Evolutionary conservation across 306 rosid genomes (phyloP).

Genomic region (Ormosia emarginata): DNA sequence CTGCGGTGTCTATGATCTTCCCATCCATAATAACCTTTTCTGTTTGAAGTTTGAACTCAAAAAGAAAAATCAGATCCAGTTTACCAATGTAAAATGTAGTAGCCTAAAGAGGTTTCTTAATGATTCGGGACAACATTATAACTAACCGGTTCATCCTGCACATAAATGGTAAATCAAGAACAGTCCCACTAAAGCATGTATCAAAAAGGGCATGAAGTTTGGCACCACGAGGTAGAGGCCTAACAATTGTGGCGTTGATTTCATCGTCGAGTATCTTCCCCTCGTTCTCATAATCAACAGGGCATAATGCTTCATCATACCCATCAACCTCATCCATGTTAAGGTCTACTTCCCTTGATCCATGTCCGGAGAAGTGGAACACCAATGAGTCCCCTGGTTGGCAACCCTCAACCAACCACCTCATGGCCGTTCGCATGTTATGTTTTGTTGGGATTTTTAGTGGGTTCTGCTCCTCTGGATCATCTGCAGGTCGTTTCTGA

Average conservation of each 20-base stretch:
- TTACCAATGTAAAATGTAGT: neutral
- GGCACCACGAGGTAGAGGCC: slow-evolving; percentile 55
- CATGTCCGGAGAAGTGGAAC: slow-evolving; percentile 68
- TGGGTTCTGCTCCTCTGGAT: slow-evolving; percentile 44
- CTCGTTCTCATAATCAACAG: slow-evolving; percentile 45
- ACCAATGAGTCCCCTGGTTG: slow-evolving; percentile 59
- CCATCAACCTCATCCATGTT: slow-evolving; percentile 58
- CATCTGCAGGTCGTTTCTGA: slow-evolving; percentile 26
- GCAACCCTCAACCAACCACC: slow-evolving; percentile 59
- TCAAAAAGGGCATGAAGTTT: slow-evolving; percentile 65
- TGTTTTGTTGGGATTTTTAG: slow-evolving; percentile 47
- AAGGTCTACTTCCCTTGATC: slow-evolving; percentile 29
- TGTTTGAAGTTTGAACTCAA: slow-evolving; percentile 5
- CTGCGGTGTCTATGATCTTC: slow-evolving; percentile 28
- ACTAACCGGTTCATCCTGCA: slow-evolving; percentile 53
- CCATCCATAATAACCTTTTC: slow-evolving; percentile 45
- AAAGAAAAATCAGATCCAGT: neutral
- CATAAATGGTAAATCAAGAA: slow-evolving; percentile 56
- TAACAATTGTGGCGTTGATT: slow-evolving; percentile 55
- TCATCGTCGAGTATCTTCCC: slow-evolving; percentile 66
- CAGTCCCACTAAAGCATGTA: slow-evolving; percentile 59
- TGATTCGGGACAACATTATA: neutral
- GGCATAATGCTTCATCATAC: slow-evolving; percentile 58
- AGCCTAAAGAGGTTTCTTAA: neutral
- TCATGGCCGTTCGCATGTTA: slow-evolving; percentile 53